These are phyloP conservation scores for Hypsizygus marmoreus DNA, from an alignment of 768 basidiomycete genomes.

Conservation along the genomic window DNA sequence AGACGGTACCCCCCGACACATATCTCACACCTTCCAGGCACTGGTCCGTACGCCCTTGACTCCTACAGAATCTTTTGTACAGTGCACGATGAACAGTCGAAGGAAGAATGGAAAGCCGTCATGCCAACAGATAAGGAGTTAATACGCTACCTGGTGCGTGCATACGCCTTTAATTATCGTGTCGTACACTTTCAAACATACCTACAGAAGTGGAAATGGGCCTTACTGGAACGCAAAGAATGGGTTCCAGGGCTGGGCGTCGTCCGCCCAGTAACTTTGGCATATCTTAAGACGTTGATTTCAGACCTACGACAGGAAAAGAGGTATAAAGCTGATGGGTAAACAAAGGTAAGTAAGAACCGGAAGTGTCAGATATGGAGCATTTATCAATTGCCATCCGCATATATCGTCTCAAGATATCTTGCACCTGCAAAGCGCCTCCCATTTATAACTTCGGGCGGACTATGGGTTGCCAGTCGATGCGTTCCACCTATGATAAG, in stretches of 20 bases:
- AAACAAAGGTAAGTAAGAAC: too few species aligned
- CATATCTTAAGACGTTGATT: constrained; percentile 42
- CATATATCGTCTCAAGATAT: too few species aligned
- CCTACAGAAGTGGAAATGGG: constrained; percentile 74
- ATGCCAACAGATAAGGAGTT: constrained; percentile 72
- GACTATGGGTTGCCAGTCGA: constrained; percentile 61
- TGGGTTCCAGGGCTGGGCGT: constrained; percentile 53
- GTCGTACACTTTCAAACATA: background rate
- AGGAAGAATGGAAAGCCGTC: constrained; percentile 63
- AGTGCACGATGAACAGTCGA: constrained; percentile 27
- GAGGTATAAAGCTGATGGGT: too few species aligned
- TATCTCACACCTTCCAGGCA: constrained; percentile 61
- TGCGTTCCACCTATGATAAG: constrained; percentile 57
- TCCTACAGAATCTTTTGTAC: constrained; percentile 74
- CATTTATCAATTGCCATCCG: too few species aligned
- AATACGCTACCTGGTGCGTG: constrained; percentile 62
- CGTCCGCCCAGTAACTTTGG: constrained; percentile 33
- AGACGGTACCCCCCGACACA: constrained; percentile 46
- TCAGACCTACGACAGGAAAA: constrained; percentile 30
- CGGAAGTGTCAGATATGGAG: too few species aligned
- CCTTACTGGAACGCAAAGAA: constrained; percentile 48
- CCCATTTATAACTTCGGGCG: constrained; percentile 34
- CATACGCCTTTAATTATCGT: background rate
- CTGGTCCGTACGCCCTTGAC: constrained; percentile 73
- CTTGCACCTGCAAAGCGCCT: background rate